Conservation (phyloP, 306 rosid genomes). For the Casuarina glauca region DNA sequence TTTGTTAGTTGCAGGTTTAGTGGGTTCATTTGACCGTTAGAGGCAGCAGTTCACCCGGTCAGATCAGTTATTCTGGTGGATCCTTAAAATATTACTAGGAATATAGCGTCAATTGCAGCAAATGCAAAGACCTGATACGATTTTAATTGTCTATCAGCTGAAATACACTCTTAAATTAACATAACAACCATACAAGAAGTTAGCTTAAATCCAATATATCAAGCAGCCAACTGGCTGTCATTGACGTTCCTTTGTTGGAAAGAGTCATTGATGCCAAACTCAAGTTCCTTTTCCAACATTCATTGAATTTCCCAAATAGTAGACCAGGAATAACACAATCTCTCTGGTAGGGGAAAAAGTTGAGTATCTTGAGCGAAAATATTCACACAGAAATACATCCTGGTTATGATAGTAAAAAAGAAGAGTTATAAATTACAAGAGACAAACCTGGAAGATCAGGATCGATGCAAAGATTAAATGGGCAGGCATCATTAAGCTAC, state of each 20-base stretch:
- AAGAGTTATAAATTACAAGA: neutral
- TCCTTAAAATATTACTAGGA: neutral
- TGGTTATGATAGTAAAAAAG: neutral
- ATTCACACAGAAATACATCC: neutral
- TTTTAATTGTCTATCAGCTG: neutral
- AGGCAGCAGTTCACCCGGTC: neutral
- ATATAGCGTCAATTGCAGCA: neutral
- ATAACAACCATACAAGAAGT: neutral
- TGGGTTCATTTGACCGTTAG: neutral
- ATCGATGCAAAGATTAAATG: slow-evolving; percentile 63
- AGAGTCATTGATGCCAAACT: neutral
- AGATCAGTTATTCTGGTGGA: neutral
- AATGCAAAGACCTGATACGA: neutral
- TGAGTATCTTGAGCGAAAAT: neutral
- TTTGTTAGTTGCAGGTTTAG: neutral
- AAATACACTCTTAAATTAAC: neutral
- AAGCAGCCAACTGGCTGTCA: neutral
- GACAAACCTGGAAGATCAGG: slow-evolving; percentile 81
- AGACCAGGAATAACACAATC: neutral
- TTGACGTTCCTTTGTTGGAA: neutral
- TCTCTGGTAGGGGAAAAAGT: neutral
- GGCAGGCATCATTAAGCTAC: slow-evolving; percentile 70
- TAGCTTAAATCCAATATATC: neutral
- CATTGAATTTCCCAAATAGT: neutral
- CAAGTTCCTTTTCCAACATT: neutral